A percentile compares a stretch with the other conserved stretches of the same genome.
phyloP scores from a whole-genome alignment of 139 green algal genomes.

The Haematococcus sp. region DNA sequence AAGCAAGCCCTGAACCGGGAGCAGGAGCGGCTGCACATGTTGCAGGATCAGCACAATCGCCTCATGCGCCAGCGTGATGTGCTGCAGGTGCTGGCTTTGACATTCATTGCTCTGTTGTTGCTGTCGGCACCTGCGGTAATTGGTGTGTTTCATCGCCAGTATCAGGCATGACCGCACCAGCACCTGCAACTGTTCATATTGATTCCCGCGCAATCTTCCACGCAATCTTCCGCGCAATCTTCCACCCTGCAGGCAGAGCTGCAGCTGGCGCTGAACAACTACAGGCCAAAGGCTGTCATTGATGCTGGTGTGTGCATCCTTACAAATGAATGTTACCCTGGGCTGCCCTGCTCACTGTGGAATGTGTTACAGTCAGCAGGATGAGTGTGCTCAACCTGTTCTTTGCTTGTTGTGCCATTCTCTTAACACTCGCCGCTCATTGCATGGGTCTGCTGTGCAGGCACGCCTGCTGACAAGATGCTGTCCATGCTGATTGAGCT shows the following conservation, averaged over 20 bases:
- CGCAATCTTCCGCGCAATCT: too few relatives aligned
- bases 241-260: conserved; percentile 36
- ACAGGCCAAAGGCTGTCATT: conserved; percentile 50
- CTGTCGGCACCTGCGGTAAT: too few relatives aligned
- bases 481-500: conserved; percentile 58
- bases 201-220: too few relatives aligned
- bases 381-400: too few relatives aligned
- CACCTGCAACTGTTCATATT: too few relatives aligned
- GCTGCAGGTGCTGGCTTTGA: too few relatives aligned
- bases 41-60: conserved; percentile 36
- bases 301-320: conserved; percentile 25
- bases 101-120: too few relatives aligned
- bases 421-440: too few relatives aligned
- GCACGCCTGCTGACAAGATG: conserved; percentile 59
- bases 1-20: neutral
- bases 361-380: neutral
- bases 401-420: too few relatives aligned
- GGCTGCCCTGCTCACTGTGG: neutral
- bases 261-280: conserved; percentile 48
- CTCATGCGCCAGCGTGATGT: conserved; percentile 49
- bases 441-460: neutral
- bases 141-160: too few relatives aligned
- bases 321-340: too few relatives aligned
- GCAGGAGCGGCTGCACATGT: neutral
- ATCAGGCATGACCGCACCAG: too few relatives aligned